Percentiles rank a stretch among this genome's conserved stretches.
phyloP scores from a whole-genome alignment of 2,329 filamentous ascomycete species.

The Cercospora beticola region DNA sequence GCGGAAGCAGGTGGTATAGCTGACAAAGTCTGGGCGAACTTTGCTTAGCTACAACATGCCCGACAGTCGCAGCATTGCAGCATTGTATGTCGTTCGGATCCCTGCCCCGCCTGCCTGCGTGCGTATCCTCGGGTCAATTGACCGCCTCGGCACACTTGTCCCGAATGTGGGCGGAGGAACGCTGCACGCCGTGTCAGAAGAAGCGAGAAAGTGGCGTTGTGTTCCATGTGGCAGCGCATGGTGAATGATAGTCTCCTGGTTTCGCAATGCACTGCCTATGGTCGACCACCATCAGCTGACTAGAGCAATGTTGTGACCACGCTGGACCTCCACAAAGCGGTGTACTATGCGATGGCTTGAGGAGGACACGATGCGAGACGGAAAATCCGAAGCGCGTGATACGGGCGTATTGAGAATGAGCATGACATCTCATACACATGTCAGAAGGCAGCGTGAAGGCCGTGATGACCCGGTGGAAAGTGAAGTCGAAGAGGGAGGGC shows the following conservation, averaged over 20 bases:
- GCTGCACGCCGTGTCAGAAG: neutral
- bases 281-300: neutral
- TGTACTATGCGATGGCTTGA: neutral
- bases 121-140: conserved; percentile 4
- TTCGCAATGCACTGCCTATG: neutral
- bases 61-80: neutral
- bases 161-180: neutral
- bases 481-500: neutral
- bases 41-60: neutral
- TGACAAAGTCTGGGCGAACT: neutral
- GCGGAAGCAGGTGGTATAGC: neutral
- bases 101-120: neutral
- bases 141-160: conserved; percentile 1
- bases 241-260: neutral
- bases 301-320: neutral
- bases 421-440: neutral
- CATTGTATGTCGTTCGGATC: neutral
- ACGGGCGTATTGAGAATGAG: neutral
- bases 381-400: neutral
- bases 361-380: no score
- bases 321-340: neutral
- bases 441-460: neutral
- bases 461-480: neutral
- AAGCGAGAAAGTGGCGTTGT: neutral
- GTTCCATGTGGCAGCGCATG: neutral